Evolutionary conservation across 495 filamentous ascomycete species (phyloP).

Genomic region (Cudoniella acicularis): DNA sequence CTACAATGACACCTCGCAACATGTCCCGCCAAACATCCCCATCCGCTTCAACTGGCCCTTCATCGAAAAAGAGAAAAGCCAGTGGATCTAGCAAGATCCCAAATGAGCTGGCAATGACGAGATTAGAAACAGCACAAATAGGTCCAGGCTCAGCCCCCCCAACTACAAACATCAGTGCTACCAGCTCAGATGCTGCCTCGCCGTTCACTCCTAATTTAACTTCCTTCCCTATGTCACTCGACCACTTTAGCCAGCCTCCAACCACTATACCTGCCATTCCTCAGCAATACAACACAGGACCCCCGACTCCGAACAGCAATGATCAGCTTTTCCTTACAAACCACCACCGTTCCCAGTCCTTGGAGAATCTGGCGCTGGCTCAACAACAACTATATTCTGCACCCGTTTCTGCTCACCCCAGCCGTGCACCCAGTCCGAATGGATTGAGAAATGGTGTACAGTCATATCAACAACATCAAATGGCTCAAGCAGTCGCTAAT

Average conservation of each 20-base stretch:
- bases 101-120: conserved; percentile 73
- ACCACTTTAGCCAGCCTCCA: conserved; percentile 16
- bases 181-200: conserved; percentile 37
- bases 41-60: conserved; percentile 51
- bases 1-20: conserved; percentile 55
- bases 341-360: conserved; percentile 45
- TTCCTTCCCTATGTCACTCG: conserved; percentile 33
- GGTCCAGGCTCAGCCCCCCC: conserved; percentile 17
- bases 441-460: conserved; percentile 41
- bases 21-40: conserved; percentile 73
- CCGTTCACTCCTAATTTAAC: conserved; percentile 36
- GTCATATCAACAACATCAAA: conserved; percentile 35
- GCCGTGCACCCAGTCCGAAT: conserved; percentile 47
- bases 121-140: conserved; percentile 54
- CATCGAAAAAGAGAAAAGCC: conserved; percentile 70
- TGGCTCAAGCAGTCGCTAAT: conserved; percentile 35
- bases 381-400: conserved; percentile 59
- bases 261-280: conserved; percentile 19
- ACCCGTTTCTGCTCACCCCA: conserved; percentile 59
- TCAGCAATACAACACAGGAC: conserved; percentile 51
- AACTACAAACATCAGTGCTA: conserved; percentile 31
- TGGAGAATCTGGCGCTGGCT: conserved; percentile 51
- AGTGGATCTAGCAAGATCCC: conserved; percentile 66
- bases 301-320: conserved; percentile 60
- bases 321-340: conserved; percentile 46